Evolutionary conservation across 2,329 filamentous ascomycete species (phyloP).

Genomic region (Hymenoscyphus linearis): DNA sequence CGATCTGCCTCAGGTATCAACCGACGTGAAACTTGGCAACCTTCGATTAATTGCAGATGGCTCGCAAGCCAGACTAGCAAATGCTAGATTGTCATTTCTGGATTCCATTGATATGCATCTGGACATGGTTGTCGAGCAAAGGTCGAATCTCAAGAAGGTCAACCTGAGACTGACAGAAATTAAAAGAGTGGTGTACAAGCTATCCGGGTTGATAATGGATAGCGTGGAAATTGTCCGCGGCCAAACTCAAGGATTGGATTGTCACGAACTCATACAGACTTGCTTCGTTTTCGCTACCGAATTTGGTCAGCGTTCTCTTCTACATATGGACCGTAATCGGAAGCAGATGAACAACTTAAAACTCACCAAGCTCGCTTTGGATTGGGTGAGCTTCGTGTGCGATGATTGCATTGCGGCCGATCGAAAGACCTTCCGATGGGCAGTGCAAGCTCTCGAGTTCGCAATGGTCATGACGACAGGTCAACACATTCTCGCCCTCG

Average conservation of each 20-base stretch:
- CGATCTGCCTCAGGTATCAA: constrained; percentile 67
- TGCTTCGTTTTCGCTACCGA: constrained; percentile 99
- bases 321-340: constrained; percentile 93
- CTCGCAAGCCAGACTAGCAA: constrained; percentile 70
- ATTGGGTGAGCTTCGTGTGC: constrained; percentile 98
- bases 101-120: constrained; percentile 78
- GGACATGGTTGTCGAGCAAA: constrained; percentile 83
- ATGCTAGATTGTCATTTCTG: constrained; percentile 72
- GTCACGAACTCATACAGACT: constrained; percentile 93
- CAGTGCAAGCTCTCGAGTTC: constrained; percentile 90
- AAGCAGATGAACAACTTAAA: constrained; percentile 97
- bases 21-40: constrained; percentile 82
- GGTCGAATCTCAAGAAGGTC: constrained; percentile 89
- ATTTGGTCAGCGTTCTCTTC: constrained; percentile 88
- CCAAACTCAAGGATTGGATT: constrained; percentile 78
- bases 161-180: constrained; percentile 89
- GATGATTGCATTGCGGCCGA: constrained; percentile 94
- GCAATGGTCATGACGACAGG: constrained; percentile 96
- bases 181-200: constrained; percentile 89
- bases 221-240: constrained; percentile 89
- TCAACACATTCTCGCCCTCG: constrained; percentile 85
- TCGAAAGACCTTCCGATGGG: constrained; percentile 95
- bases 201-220: constrained; percentile 98
- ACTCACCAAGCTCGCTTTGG: constrained; percentile 83
- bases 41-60: constrained; percentile 85